These are phyloP conservation scores for Trichoderma sp. DNA, from an alignment of 2,329 filamentous ascomycete genomes.

Conservation along the genomic window DNA sequence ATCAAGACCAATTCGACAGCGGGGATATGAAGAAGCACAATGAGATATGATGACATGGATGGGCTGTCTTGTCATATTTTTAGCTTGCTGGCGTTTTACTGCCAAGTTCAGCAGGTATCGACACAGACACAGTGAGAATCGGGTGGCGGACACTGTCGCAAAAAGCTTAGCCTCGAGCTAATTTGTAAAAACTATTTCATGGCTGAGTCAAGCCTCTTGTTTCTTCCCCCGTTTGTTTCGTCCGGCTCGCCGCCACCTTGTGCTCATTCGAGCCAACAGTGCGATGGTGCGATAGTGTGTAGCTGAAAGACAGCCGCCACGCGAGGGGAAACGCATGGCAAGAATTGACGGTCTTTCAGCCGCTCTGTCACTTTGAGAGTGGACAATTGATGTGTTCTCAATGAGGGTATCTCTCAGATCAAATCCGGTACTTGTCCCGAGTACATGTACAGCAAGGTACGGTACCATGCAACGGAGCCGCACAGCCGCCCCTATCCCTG, in stretches of 20 bases:
- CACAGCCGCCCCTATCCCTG: not conserved
- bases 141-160: constrained; percentile 6
- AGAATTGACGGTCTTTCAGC: not conserved
- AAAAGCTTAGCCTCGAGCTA: constrained; percentile 18
- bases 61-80: not conserved
- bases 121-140: not conserved
- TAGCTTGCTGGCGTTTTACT: not conserved
- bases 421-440: too few species aligned
- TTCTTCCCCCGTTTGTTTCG: not conserved
- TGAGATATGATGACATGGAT: not conserved
- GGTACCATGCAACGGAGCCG: not conserved
- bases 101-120: not conserved
- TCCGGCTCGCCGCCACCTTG: not conserved
- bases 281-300: not conserved
- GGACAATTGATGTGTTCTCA: too few species aligned
- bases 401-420: too few species aligned
- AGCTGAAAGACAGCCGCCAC: not conserved
- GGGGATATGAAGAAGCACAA: not conserved
- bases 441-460: too few species aligned
- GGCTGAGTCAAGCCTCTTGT: constrained; percentile 6
- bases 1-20: not conserved
- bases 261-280: not conserved
- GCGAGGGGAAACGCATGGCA: not conserved
- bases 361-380: not conserved
- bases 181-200: not conserved